A percentile compares a stretch with the other conserved stretches of the same genome.
phyloP scores from a whole-genome alignment of 208 protist species.

The Wallacemonas sp. region DNA sequence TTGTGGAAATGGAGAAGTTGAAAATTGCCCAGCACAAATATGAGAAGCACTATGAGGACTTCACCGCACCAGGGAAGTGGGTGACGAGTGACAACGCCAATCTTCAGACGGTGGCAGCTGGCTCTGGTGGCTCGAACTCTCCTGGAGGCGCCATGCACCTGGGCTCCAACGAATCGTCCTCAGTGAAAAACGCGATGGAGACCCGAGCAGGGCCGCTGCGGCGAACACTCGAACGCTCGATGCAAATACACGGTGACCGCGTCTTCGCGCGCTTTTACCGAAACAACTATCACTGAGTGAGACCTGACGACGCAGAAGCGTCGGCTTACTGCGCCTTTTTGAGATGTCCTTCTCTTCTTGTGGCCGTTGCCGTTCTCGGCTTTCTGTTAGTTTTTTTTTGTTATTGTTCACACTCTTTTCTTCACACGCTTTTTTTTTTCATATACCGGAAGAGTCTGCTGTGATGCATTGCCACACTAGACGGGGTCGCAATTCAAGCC shows the following conservation, averaged over 20 bases:
- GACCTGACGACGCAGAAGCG: background rate
- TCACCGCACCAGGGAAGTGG: conserved; percentile 77
- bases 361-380: background rate
- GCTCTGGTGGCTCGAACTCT: conserved; percentile 59
- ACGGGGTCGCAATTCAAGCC: too few species aligned
- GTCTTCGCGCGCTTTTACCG: conserved; percentile 85
- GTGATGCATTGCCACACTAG: too few species aligned
- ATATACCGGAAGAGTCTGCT: too few species aligned
- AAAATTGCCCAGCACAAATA: conserved; percentile 88
- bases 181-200: conserved; percentile 58
- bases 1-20: conserved; percentile 87
- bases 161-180: conserved; percentile 46
- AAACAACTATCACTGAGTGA: conserved; percentile 67
- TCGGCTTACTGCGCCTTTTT: too few species aligned
- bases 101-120: conserved; percentile 74
- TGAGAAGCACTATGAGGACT: conserved; percentile 89
- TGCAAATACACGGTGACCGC: conserved; percentile 79
- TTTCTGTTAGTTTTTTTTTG: conserved; percentile 16
- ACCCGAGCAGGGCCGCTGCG: conserved; percentile 69
- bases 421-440: background rate
- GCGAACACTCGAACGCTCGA: conserved; percentile 49
- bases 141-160: conserved; percentile 71
- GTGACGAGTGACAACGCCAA: conserved; percentile 78
- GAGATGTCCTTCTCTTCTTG: background rate
- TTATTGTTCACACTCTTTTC: background rate